These are phyloP conservation scores for Myxozyma neglecta DNA, from an alignment of 805 yeast genomes.

Conservation along the genomic window DNA sequence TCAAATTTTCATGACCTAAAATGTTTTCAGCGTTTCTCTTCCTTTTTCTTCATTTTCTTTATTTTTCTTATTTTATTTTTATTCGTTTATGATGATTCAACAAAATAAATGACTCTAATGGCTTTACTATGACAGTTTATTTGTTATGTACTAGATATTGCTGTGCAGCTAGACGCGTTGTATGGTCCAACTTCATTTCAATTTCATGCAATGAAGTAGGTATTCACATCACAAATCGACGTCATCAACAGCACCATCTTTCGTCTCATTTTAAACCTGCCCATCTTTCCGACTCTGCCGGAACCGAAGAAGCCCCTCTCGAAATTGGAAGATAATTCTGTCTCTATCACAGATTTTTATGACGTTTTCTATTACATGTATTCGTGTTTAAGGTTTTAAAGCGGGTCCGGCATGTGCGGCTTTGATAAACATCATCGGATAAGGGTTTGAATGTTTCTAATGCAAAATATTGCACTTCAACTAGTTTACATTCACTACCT, in stretches of 20 bases:
- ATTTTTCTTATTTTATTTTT: too few species aligned
- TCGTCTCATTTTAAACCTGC: not conserved
- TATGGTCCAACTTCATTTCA: too few species aligned
- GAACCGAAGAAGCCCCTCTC: not conserved
- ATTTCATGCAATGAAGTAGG: too few species aligned
- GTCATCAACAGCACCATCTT: not conserved
- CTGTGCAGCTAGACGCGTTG: too few species aligned
- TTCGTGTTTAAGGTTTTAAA: not conserved
- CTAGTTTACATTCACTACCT: too few species aligned
- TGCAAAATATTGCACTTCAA: too few species aligned
- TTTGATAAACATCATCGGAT: not conserved
- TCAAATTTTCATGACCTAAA: too few species aligned
- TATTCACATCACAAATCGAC: not conserved
- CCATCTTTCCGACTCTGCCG: not conserved
- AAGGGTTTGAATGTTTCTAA: not conserved
- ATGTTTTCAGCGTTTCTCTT: too few species aligned
- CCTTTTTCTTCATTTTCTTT: not conserved
- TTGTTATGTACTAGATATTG: too few species aligned
- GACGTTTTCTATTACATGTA: not conserved
- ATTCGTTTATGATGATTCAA: not conserved
- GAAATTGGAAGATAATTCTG: too few species aligned
- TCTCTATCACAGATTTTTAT: not conserved
- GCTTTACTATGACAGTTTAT: too few species aligned
- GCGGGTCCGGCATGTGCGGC: slow-evolving; percentile 7
- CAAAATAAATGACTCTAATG: not conserved